A percentile compares a stretch with the other conserved stretches of the same genome.
Conservation (phyloP, 2,329 filamentous ascomycete species). For the Fonsecaea erecta region DNA sequence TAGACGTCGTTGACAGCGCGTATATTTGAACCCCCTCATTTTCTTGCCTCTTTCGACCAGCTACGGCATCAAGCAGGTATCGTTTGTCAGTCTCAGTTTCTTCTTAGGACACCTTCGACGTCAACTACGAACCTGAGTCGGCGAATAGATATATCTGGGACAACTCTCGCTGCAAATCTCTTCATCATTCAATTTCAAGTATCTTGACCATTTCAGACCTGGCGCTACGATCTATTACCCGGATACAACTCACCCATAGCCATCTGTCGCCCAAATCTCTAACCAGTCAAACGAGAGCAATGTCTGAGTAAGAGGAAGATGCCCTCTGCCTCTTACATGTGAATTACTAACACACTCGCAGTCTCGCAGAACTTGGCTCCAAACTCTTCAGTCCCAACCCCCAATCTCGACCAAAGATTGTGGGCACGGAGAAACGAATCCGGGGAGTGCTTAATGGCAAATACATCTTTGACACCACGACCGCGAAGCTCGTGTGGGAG, state of each 20-base stretch:
- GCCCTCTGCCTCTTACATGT: neutral
- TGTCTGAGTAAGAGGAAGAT: conserved; percentile 21
- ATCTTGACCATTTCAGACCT: neutral
- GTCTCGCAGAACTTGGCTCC: conserved; percentile 33
- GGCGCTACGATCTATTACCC: conserved; percentile 21
- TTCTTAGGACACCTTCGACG: neutral
- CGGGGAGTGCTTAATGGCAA: conserved; percentile 35
- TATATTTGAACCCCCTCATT: neutral
- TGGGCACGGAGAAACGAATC: conserved; percentile 35
- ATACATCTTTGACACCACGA: conserved; percentile 38
- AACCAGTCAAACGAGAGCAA: conserved; percentile 8
- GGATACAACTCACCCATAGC: conserved; percentile 9
- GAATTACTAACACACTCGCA: conserved; percentile 6
- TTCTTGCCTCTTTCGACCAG: conserved; percentile 12
- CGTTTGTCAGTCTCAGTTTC: neutral
- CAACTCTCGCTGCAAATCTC: neutral
- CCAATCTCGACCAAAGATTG: conserved; percentile 32
- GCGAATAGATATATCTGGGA: conserved; percentile 5
- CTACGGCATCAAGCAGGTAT: neutral
- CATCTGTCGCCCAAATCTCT: conserved; percentile 11
- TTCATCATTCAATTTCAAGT: neutral
- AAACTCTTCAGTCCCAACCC: conserved; percentile 34
- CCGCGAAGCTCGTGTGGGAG: conserved; percentile 37
- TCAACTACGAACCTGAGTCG: neutral
- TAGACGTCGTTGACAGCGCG: conserved; percentile 1